phyloP scores from a whole-genome alignment of 371 early-diverging fungal species.

The Lichtheimia ramosa region DNA sequence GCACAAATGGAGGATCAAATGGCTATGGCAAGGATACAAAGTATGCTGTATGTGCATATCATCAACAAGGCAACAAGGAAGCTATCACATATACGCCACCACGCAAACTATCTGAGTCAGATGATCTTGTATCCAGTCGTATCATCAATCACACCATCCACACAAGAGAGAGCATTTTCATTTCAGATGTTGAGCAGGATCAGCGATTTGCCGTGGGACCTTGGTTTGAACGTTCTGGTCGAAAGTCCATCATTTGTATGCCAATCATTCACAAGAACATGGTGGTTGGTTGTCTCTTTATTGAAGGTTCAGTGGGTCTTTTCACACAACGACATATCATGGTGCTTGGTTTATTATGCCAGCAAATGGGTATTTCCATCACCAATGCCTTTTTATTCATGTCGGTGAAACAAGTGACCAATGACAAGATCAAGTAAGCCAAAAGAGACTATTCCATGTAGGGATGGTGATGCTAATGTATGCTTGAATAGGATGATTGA shows the following conservation, averaged over 20 bases:
- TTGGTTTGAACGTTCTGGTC: constrained; percentile 44
- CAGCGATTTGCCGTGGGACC: constrained; percentile 44
- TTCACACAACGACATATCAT: constrained; percentile 57
- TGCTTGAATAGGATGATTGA: constrained; percentile 35
- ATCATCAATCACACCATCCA: constrained; percentile 45
- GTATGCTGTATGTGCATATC: constrained; percentile 40
- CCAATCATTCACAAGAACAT: constrained; percentile 55
- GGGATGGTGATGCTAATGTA: no score
- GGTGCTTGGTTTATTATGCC: constrained; percentile 55
- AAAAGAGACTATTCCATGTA: no score
- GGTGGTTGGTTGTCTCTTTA: constrained; percentile 52
- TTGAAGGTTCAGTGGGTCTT: constrained; percentile 55
- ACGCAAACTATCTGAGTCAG: constrained; percentile 29
- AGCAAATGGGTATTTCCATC: constrained; percentile 63
- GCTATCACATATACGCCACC: constrained; percentile 40
- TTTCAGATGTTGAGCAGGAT: constrained; percentile 41
- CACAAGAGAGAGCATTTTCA: constrained; percentile 40
- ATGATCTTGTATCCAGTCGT: constrained; percentile 34
- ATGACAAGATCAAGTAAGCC: constrained; percentile 22
- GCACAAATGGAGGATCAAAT: no score
- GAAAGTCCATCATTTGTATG: constrained; percentile 55
- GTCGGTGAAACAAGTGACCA: constrained; percentile 44
- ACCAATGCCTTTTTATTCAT: constrained; percentile 57
- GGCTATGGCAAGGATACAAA: constrained; percentile 21
- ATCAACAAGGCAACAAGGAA: constrained; percentile 32